Percentiles rank a stretch among this genome's conserved stretches.
These are phyloP conservation scores for Dactylonectria estremocensis DNA, from an alignment of 2,329 filamentous ascomycete genomes.

Conservation along the genomic window DNA sequence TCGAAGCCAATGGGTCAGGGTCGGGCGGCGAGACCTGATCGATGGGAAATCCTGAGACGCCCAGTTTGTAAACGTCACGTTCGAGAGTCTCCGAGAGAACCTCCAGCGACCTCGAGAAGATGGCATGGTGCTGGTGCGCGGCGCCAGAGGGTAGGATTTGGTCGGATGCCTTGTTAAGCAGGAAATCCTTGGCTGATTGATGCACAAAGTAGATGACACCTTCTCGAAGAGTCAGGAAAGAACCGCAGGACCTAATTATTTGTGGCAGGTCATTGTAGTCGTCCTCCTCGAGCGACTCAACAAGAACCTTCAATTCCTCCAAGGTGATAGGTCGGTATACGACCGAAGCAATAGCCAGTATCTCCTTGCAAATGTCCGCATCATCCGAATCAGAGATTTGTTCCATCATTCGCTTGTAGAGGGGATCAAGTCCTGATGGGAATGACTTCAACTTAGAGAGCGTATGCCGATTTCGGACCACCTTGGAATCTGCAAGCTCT, in stretches of 20 bases:
- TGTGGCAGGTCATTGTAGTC: conserved; percentile 36
- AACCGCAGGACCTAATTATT: too few species aligned
- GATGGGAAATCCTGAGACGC: conserved; percentile 22
- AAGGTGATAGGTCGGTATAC: too few species aligned
- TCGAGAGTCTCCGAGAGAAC: conserved; percentile 48
- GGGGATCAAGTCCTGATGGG: too few species aligned
- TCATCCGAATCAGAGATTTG: too few species aligned
- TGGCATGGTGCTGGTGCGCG: conserved; percentile 48
- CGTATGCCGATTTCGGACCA: too few species aligned
- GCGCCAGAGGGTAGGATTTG: conserved; percentile 51
- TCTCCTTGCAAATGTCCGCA: too few species aligned
- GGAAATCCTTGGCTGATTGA: conserved; percentile 60
- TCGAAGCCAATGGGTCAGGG: conserved; percentile 29
- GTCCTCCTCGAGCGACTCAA: too few species aligned
- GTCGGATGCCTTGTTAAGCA: too few species aligned
- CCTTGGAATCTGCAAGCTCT: conserved; percentile 32
- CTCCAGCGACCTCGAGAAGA: conserved; percentile 55
- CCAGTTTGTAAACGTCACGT: conserved; percentile 57
- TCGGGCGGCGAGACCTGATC: conserved; percentile 24
- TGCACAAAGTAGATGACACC: conserved; percentile 57
- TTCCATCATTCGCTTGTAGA: conserved; percentile 60
- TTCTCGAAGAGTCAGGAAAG: conserved; percentile 55
- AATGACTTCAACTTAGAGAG: conserved; percentile 44
- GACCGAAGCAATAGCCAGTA: too few species aligned
- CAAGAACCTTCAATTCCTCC: too few species aligned